These are phyloP conservation scores for Penstemon eatonii DNA, from an alignment of 257 asterid species.

Conservation along the genomic window DNA sequence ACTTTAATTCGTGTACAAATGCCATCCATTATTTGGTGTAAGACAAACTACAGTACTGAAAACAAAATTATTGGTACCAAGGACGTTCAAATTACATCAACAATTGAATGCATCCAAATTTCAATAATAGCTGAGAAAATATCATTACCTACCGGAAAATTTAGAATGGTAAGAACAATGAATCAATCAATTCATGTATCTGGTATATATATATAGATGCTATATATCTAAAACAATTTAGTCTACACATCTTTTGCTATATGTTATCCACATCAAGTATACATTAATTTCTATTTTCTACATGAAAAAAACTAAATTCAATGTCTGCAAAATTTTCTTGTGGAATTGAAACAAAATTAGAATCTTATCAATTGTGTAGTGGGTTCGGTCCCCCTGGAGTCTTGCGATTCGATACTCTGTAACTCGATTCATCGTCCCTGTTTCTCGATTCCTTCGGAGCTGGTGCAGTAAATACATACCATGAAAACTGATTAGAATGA, in stretches of 20 bases:
- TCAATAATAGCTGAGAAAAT: not conserved
- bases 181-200: too few relatives aligned
- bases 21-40: not conserved
- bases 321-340: conserved; percentile 2
- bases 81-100: not conserved
- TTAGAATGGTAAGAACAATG: too few relatives aligned
- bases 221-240: not conserved
- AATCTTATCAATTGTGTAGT: conserved; percentile 45
- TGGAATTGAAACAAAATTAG: not conserved
- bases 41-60: not conserved
- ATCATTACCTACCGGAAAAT: not conserved
- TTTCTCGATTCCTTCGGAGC: conserved; percentile 34
- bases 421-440: conserved; percentile 15
- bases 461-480: conserved; percentile 29
- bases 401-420: conserved; percentile 31
- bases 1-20: not conserved
- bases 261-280: not conserved
- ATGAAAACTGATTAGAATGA: conserved; percentile 25
- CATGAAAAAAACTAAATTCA: not conserved
- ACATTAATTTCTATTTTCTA: not conserved
- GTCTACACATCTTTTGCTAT: not conserved
- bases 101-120: conserved; percentile 5
- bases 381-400: conserved; percentile 74
- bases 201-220: not conserved
- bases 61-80: conserved; percentile 1